Percentiles rank a stretch among this genome's conserved stretches.
Conservation (phyloP, 169 alveolate genomes). For the Ichthyophthirius multifiliis region DNA sequence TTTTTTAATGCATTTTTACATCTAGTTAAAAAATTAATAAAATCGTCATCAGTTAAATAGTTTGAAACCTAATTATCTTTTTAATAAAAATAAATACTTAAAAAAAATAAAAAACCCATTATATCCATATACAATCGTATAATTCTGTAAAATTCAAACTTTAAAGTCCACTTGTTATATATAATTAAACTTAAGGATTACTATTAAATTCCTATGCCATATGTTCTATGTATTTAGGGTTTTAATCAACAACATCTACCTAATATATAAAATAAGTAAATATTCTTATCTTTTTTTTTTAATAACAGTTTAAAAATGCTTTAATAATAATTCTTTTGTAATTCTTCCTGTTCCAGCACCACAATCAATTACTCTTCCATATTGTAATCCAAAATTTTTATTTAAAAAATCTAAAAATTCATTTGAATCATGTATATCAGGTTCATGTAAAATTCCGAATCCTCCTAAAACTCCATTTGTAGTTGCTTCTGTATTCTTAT, state of each 20-base stretch:
- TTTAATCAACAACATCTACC: conserved; percentile 31
- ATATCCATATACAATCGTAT: conserved; percentile 65
- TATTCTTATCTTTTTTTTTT: conserved; percentile 52
- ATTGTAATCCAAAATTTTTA: conserved; percentile 38
- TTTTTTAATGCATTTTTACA: conserved; percentile 41
- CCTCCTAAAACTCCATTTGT: conserved; percentile 66
- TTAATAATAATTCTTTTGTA: conserved; percentile 43
- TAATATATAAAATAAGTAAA: conserved; percentile 26
- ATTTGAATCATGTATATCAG: conserved; percentile 58
- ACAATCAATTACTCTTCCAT: conserved; percentile 52
- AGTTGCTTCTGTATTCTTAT: conserved; percentile 43
- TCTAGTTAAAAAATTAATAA: conserved; percentile 48
- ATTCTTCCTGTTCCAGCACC: conserved; percentile 76
- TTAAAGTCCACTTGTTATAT: conserved; percentile 43
- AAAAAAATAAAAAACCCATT: conserved; percentile 45
- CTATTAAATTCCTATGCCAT: not conserved
- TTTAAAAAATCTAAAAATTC: conserved; percentile 49
- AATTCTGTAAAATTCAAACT: conserved; percentile 49
- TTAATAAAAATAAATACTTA: not conserved
- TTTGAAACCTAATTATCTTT: not conserved
- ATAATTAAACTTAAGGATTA: conserved; percentile 15
- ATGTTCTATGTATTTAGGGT: conserved; percentile 12
- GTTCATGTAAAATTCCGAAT: conserved; percentile 48
- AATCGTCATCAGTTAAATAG: conserved; percentile 66
- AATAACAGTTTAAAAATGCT: conserved; percentile 22